Evolutionary conservation across 140 eudicot genomes (phyloP), one percentile per base, ranked within the genome.

Genomic region (Senecio squalidus): DNA sequence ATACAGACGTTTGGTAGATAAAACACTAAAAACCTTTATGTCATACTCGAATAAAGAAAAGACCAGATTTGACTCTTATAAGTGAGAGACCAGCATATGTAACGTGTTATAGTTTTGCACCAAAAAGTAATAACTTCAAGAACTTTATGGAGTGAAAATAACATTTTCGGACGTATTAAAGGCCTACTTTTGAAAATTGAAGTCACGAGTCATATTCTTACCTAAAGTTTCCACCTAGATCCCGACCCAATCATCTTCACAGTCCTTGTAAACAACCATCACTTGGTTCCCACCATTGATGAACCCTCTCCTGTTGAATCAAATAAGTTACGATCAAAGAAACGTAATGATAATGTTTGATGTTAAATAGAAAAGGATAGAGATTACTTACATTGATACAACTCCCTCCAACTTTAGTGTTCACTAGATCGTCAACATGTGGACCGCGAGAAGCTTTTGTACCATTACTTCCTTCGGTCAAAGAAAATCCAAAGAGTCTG

Each of bases 381-480:
- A 79, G 60, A 43, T 74, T 67, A 44, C 69, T 70, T 58, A 60
- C 80, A 69, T 74, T 75, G 14, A 80, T 76, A 72, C 78, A 85
- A 64, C 82, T 78, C 34, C 77, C 64, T 46, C 75, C 86, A 6
- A 78, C 68, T 66, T 76, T 81, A n/a, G 68, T 36, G 55, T 71
- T 60, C 76, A 77, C 80, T 20, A 45, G 75, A 59, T 23, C 60
- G 16, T 71, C 54, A 1, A 30, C 65, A 54, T 13, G 22, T 4
- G 50, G 49, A 16, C 72, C 43, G 6, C 49, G 6, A 13, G 72
- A 64, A 22, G 14, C 27, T 2, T 63, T 22, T 9, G 58, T 67
- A 4, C 63, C 67, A 27, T 48, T 48, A 60, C 66, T 72, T 34
- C 81, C 96, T 52, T 87, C 92, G 1, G 88, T 80, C 63, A 80